Evolutionary conservation across 306 rosid genomes (phyloP).

Genomic region (Betula pendula): DNA sequence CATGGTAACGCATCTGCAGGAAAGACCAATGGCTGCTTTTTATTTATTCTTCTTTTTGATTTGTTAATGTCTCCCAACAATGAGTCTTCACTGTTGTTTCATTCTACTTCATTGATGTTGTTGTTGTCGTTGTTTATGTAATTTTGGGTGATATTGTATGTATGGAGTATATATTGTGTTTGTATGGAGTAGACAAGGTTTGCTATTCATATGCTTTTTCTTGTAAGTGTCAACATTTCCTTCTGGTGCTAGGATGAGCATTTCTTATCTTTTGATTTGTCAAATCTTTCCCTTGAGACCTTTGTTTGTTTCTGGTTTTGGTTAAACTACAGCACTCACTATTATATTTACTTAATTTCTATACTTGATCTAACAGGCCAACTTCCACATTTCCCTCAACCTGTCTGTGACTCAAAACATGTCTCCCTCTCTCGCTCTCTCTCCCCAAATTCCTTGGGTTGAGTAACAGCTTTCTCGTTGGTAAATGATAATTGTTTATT

Average conservation of each 20-base stretch:
- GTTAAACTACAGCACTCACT: neutral
- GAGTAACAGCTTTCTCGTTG: too few species aligned
- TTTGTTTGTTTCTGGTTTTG: neutral
- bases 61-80: neutral
- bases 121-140: too few species aligned
- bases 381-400: neutral
- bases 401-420: constrained; percentile 19
- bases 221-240: neutral
- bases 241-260: neutral
- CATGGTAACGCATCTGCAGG: neutral
- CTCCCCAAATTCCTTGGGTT: too few species aligned
- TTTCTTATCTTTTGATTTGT: neutral
- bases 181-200: constrained; percentile 32
- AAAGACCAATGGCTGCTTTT: neutral
- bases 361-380: constrained; percentile 22
- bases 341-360: neutral
- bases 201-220: neutral
- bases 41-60: neutral
- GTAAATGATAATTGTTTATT: too few species aligned
- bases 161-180: too few species aligned
- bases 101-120: neutral
- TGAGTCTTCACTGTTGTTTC: neutral
- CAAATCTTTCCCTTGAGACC: neutral
- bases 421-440: constrained; percentile 12
- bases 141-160: too few species aligned